Percentiles rank a stretch among this genome's conserved stretches.
phyloP scores from a whole-genome alignment of 495 filamentous ascomycete species.

The Daldinia vernicosa region DNA sequence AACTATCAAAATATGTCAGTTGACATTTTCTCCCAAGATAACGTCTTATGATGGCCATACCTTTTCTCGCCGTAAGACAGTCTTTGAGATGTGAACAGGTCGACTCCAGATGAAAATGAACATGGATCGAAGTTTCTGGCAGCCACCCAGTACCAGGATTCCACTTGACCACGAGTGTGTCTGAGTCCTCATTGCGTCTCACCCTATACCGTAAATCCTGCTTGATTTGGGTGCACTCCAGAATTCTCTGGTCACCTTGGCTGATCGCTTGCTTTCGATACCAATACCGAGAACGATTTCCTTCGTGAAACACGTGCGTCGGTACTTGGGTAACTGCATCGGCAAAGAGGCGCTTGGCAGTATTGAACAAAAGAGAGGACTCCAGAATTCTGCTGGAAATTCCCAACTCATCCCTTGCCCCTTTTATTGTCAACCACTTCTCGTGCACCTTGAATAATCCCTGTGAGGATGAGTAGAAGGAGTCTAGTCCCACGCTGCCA shows the following conservation, averaged over 20 bases:
- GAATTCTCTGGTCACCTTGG: slow-evolving; percentile 7
- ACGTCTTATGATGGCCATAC: neutral
- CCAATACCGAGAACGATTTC: neutral
- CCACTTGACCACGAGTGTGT: neutral
- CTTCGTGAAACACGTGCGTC: neutral
- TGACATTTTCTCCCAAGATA: neutral
- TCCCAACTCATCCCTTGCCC: slow-evolving; percentile 11
- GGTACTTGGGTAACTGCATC: slow-evolving; percentile 11
- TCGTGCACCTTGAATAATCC: slow-evolving; percentile 25
- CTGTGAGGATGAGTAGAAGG: neutral
- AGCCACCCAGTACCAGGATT: neutral
- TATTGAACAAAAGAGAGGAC: slow-evolving; percentile 5
- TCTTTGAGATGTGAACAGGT: neutral
- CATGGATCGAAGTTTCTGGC: neutral
- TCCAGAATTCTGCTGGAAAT: neutral
- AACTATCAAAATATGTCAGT: neutral
- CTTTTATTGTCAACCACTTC: slow-evolving; percentile 26
- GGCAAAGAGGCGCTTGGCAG: slow-evolving; percentile 12
- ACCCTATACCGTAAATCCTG: neutral
- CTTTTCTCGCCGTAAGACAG: neutral
- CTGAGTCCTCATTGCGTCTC: neutral
- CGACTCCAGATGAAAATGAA: neutral
- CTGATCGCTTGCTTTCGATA: neutral
- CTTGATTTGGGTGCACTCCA: neutral
- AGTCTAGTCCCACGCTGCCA: neutral